Evolutionary conservation across 345 rosid genomes (phyloP).

Genomic region (Gynandropsis gynandra): DNA sequence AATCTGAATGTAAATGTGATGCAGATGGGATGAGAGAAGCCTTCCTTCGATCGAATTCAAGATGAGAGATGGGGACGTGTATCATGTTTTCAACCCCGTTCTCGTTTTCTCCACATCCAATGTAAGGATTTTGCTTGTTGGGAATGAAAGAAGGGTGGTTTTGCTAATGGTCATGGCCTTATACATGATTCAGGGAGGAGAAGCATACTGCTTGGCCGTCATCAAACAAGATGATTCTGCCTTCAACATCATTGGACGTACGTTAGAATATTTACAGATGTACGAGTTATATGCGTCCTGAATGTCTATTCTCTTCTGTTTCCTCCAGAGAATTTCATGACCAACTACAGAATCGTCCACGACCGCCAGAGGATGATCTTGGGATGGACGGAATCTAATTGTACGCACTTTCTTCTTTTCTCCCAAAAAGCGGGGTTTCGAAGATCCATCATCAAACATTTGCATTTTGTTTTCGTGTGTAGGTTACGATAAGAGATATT

Average conservation of each 20-base stretch:
- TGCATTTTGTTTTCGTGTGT: not conserved
- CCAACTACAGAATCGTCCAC: constrained; percentile 51
- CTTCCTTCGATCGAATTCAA: constrained; percentile 43
- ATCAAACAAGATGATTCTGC: constrained; percentile 43
- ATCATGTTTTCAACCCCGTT: constrained; percentile 23
- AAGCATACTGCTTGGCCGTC: constrained; percentile 55
- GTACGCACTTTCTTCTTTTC: constrained; percentile 35
- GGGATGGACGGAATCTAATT: constrained; percentile 59
- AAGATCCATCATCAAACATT: not conserved
- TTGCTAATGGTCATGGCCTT: no score
- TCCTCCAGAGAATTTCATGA: constrained; percentile 74
- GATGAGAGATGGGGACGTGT: constrained; percentile 61
- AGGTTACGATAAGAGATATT: constrained; percentile 24
- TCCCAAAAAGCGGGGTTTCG: not conserved
- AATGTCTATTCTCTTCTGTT: not conserved
- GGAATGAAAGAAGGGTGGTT: no score
- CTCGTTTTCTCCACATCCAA: constrained; percentile 16
- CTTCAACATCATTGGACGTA: constrained; percentile 81
- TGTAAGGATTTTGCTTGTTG: constrained; percentile 14
- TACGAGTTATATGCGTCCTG: not conserved
- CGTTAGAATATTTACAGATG: constrained; percentile 22
- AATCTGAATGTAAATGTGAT: constrained; percentile 11
- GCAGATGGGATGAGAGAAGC: constrained; percentile 38
- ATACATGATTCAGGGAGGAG: constrained; percentile 31
- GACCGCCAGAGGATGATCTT: constrained; percentile 56